A percentile compares a stretch with the other conserved stretches of the same genome.
Conservation (phyloP, 192 early-diverging fungal genomes). For the Phlyctochytrium arcticum region DNA sequence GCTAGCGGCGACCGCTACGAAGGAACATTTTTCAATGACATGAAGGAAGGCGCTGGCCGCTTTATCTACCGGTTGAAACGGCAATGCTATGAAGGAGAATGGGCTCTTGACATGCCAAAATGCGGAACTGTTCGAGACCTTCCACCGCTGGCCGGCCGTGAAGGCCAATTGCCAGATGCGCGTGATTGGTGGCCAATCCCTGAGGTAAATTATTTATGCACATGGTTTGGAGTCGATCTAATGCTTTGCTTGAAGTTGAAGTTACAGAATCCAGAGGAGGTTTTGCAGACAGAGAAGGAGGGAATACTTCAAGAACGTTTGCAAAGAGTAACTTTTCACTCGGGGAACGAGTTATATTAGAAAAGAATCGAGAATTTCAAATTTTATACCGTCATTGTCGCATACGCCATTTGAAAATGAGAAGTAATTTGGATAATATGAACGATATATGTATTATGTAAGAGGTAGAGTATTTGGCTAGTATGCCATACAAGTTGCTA, state of each 20-base stretch:
- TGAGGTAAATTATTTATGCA: too few species aligned
- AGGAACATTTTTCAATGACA: conserved; percentile 56
- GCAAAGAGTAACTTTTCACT: too few species aligned
- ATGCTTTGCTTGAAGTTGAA: conserved; percentile 36
- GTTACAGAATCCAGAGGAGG: conserved; percentile 26
- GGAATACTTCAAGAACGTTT: conserved; percentile 32
- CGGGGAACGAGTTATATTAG: too few species aligned
- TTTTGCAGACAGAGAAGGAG: conserved; percentile 29
- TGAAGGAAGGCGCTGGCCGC: conserved; percentile 59
- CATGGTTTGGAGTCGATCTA: too few species aligned
- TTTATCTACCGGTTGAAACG: conserved; percentile 53
- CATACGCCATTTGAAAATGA: too few species aligned
- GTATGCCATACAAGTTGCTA: too few species aligned
- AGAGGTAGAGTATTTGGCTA: too few species aligned
- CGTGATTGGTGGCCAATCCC: conserved; percentile 43
- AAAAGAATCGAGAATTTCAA: too few species aligned
- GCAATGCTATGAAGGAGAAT: conserved; percentile 58
- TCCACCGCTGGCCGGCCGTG: conserved; percentile 30
- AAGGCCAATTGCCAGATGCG: conserved; percentile 10
- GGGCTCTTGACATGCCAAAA: conserved; percentile 50
- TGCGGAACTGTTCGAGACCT: conserved; percentile 54
- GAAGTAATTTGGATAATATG: too few species aligned
- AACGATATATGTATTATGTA: too few species aligned
- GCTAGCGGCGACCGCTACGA: conserved; percentile 57
- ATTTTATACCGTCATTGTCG: too few species aligned